Evolutionary conservation across 2,329 filamentous ascomycete genomes (phyloP).

Genomic region (Aspergillus texensis): DNA sequence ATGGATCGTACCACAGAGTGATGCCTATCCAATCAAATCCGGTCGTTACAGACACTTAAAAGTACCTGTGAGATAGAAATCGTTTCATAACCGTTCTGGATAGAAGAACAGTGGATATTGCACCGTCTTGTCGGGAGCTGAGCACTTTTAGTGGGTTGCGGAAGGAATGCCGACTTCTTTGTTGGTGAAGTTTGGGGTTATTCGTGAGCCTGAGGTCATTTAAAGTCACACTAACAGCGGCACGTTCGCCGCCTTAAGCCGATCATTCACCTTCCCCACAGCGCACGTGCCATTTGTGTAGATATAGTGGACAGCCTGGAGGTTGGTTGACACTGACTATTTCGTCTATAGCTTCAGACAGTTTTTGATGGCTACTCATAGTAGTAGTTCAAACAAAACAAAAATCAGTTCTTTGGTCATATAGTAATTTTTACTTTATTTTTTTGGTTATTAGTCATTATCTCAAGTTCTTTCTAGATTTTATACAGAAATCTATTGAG

Average conservation of each 20-base stretch:
- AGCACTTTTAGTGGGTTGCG: neutral
- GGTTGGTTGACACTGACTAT: no score
- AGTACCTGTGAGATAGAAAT: neutral
- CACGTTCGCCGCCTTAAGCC: slow-evolving; percentile 8
- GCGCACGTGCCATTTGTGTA: slow-evolving; percentile 13
- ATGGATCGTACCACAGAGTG: slow-evolving; percentile 4
- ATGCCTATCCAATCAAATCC: neutral
- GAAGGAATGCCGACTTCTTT: neutral
- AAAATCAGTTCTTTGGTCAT: no score
- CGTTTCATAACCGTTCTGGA: neutral
- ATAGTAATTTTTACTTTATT: no score
- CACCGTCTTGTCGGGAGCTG: neutral
- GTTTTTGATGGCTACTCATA: no score
- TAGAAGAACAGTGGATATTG: neutral
- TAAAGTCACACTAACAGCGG: neutral
- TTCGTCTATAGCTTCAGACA: no score
- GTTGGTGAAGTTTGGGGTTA: neutral
- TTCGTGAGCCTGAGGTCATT: neutral
- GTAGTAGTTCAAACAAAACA: no score
- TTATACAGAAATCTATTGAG: no score
- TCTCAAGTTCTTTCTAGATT: no score
- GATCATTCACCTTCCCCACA: slow-evolving; percentile 6
- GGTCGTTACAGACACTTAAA: no score
- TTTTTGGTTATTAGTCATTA: no score
- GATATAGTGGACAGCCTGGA: no score